Evolutionary conservation across 805 yeast species (phyloP).

Genomic region (Blastobotrys terrestris): DNA sequence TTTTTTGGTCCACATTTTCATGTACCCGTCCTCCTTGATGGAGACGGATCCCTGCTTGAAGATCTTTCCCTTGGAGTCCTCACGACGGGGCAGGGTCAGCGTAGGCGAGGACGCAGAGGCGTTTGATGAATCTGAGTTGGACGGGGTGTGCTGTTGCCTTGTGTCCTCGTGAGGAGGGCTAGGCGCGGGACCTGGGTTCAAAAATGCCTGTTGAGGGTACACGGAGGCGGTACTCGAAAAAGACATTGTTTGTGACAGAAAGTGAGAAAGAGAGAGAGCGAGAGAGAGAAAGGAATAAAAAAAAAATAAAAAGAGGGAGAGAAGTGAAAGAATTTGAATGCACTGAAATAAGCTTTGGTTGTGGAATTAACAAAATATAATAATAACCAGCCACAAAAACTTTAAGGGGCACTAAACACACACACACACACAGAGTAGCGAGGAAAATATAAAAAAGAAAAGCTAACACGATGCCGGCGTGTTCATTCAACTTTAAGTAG

Average conservation of each 20-base stretch:
- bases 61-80: conserved; percentile 7
- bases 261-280: not conserved
- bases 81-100: conserved; percentile 7
- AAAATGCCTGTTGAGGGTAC: conserved; percentile 42
- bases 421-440: too few species aligned
- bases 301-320: too few species aligned
- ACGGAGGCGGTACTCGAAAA: conserved; percentile 41
- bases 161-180: conserved; percentile 36
- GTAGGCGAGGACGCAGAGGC: not conserved
- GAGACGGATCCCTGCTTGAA: conserved; percentile 75
- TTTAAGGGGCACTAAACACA: not conserved
- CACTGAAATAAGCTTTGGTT: not conserved
- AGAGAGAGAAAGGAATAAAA: not conserved
- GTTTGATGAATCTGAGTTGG: conserved; percentile 14
- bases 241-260: conserved; percentile 30
- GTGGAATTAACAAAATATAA: not conserved
- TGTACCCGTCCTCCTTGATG: conserved; percentile 79
- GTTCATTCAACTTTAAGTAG: not conserved
- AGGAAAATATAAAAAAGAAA: not conserved
- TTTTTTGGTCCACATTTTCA: conserved; percentile 88
- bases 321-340: not conserved
- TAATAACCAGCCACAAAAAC: not conserved
- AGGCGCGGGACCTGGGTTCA: conserved; percentile 53
- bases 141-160: conserved; percentile 9
- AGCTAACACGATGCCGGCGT: not conserved